Percentiles rank a stretch among this genome's conserved stretches.
These are phyloP conservation scores for Didymella pinodella DNA, from an alignment of 2,329 filamentous ascomycete genomes.

Conservation along the genomic window DNA sequence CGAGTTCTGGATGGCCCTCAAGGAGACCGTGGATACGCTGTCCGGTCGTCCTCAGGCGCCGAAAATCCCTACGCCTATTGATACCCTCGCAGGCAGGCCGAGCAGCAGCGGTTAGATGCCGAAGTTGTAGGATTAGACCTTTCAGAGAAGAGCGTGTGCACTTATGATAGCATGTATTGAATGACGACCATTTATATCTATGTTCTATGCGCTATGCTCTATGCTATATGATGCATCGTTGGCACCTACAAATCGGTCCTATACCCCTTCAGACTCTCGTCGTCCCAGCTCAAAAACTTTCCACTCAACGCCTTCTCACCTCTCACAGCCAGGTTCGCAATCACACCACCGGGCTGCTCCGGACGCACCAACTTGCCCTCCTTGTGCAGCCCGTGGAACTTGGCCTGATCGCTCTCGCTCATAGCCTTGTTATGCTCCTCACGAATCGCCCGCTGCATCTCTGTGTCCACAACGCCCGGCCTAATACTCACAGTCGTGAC, in stretches of 20 bases:
- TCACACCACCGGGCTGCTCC: constrained; percentile 84
- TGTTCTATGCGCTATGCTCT: background rate
- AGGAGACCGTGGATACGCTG: constrained; percentile 83
- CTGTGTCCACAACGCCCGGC: constrained; percentile 85
- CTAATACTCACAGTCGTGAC: constrained; percentile 76
- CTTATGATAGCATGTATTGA: constrained; percentile 7
- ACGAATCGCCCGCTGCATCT: constrained; percentile 86
- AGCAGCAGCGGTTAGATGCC: constrained; percentile 18
- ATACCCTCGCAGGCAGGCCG: constrained; percentile 35
- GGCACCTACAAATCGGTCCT: constrained; percentile 29
- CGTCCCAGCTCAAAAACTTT: constrained; percentile 67
- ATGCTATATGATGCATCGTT: background rate
- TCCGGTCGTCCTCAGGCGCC: constrained; percentile 62
- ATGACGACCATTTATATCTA: background rate
- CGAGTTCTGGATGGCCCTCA: constrained; percentile 85
- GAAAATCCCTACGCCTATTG: constrained; percentile 26
- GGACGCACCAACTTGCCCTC: constrained; percentile 77
- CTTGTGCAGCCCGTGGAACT: constrained; percentile 74
- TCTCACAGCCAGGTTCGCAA: constrained; percentile 75
- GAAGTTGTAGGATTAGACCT: background rate
- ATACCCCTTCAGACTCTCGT: constrained; percentile 37
- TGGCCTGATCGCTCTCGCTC: constrained; percentile 64
- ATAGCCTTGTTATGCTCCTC: constrained; percentile 71
- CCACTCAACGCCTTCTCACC: constrained; percentile 75
- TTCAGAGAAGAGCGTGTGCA: background rate